Evolutionary conservation across 2,329 filamentous ascomycete species (phyloP), one percentile per base, ranked within the genome.

Genomic region (Colletotrichum horii): DNA sequence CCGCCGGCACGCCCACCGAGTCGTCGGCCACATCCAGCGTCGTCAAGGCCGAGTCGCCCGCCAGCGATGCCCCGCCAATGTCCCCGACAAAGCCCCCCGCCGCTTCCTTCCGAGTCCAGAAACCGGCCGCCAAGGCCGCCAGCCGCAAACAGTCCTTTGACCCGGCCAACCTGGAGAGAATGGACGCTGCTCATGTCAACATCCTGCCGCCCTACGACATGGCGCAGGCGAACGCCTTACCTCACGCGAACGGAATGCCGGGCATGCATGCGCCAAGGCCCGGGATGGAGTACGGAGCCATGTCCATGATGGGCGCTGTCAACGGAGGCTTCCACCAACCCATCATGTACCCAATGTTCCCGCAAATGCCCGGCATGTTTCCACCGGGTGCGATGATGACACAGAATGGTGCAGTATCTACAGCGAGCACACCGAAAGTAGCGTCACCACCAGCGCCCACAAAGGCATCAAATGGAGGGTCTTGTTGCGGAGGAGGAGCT

Each of bases 111-210:
- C 87, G 90, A 73, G 82, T 90, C 3, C 86, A 86, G 77, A 91
- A 91, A 75, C 75, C 85, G 4, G 79, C 78, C 12, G 80, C 84
- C 12, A 88, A 85, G 78, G 79, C 80, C 6, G 79, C 80, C 16
- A 79, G 78, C 52, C 85, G 86, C 68, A 91, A 89, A 78, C 87
- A 85, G 71, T 89, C 89, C 1, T 87, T 90, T 78, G 90, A 91
- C 75, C 82, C 87, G 1, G 80, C 83, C 4, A 85, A 84, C 12
- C 81, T 92, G 19, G 86, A 88, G 64, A 86, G 89, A 74, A 90
- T 91, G 83, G 88, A 91, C 77, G 83, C 86, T n/a, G 87, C 82
- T 77, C 88, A 87, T 74, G 80, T 91, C 74, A 91, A 90, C 79
- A 82, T 91, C 64, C 71, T 89, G 61, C 81, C 85, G 4, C 80